These are phyloP conservation scores for Limonomyces culmigenus DNA, from an alignment of 1,284 basidiomycete genomes.

Conservation along the genomic window DNA sequence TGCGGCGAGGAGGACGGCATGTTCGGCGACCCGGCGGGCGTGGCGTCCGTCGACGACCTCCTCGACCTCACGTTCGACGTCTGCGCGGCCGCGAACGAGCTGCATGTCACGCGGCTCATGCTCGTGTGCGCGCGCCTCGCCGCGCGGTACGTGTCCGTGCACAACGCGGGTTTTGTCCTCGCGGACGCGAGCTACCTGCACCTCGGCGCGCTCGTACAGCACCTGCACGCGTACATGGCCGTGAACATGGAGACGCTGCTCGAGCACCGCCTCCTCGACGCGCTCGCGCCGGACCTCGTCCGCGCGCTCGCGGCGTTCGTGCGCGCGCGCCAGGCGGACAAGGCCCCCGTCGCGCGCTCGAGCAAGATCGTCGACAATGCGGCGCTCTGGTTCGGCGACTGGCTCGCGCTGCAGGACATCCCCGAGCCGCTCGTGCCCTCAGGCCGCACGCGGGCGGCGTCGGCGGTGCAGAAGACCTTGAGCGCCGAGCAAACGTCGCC, in stretches of 20 bases:
- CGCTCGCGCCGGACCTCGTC: slow-evolving; percentile 53
- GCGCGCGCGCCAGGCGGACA: slow-evolving; percentile 43
- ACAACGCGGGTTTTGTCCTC: slow-evolving; percentile 73
- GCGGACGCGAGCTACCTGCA: slow-evolving; percentile 73
- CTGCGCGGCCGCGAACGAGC: slow-evolving; percentile 80
- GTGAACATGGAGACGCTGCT: slow-evolving; percentile 82
- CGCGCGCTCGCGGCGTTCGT: slow-evolving; percentile 52
- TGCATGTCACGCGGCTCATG: slow-evolving; percentile 75
- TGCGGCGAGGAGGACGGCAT: slow-evolving; percentile 59
- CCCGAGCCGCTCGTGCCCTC: slow-evolving; percentile 43
- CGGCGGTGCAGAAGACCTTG: no score
- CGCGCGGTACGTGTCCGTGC: slow-evolving; percentile 50
- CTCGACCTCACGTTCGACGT: slow-evolving; percentile 83
- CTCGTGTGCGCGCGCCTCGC: slow-evolving; percentile 70
- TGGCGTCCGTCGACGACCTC: slow-evolving; percentile 56
- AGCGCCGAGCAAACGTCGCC: not conserved
- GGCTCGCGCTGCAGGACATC: slow-evolving; percentile 72
- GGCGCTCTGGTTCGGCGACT: slow-evolving; percentile 53
- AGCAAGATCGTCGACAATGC: slow-evolving; percentile 36
- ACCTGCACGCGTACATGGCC: slow-evolving; percentile 70
- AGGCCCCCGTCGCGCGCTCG: slow-evolving; percentile 51
- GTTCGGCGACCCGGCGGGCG: slow-evolving; percentile 58
- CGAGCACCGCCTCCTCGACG: slow-evolving; percentile 66
- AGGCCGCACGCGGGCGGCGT: slow-evolving; percentile 12
- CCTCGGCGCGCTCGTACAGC: slow-evolving; percentile 50